Evolutionary conservation across 176 grass and related monocot species (phyloP).

Genomic region (Juncus effusus): DNA sequence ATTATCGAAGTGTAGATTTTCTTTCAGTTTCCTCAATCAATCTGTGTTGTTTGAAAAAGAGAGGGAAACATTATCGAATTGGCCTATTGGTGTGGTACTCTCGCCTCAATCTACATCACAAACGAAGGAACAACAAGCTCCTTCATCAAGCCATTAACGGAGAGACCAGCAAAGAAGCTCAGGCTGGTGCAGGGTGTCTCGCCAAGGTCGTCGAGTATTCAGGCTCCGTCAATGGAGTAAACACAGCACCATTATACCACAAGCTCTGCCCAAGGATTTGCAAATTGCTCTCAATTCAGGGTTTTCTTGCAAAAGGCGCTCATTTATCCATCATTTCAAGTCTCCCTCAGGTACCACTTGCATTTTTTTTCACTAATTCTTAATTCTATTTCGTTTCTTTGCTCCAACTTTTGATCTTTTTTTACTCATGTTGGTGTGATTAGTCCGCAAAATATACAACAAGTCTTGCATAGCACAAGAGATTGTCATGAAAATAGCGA

Average conservation of each 20-base stretch:
- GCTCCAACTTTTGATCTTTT: background rate
- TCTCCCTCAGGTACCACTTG: slow-evolving; percentile 56
- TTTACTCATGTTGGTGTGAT: slow-evolving; percentile 89
- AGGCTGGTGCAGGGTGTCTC: slow-evolving; percentile 81
- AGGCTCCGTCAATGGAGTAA: slow-evolving; percentile 29
- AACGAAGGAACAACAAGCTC: slow-evolving; percentile 45
- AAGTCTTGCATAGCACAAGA: slow-evolving; percentile 68
- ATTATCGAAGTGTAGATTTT: too few relatives aligned
- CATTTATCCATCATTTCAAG: slow-evolving; percentile 70
- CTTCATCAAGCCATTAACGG: slow-evolving; percentile 86
- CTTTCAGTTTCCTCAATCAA: too few relatives aligned
- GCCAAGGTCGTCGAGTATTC: slow-evolving; percentile 77
- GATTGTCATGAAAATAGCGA: slow-evolving; percentile 92
- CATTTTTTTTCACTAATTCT: background rate
- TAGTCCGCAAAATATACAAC: slow-evolving; percentile 74
- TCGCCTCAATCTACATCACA: slow-evolving; percentile 56
- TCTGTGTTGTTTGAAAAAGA: too few relatives aligned
- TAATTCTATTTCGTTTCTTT: background rate
- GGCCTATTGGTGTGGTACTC: slow-evolving; percentile 45
- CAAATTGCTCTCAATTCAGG: slow-evolving; percentile 70
- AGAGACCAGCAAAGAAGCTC: slow-evolving; percentile 86
- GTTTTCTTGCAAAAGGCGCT: slow-evolving; percentile 73
- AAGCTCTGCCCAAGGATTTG: slow-evolving; percentile 72
- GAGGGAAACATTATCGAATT: too few relatives aligned
- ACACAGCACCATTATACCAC: slow-evolving; percentile 38